Conservation (phyloP, 2,329 filamentous ascomycete genomes). For the Ceratocystis huliohia region DNA sequence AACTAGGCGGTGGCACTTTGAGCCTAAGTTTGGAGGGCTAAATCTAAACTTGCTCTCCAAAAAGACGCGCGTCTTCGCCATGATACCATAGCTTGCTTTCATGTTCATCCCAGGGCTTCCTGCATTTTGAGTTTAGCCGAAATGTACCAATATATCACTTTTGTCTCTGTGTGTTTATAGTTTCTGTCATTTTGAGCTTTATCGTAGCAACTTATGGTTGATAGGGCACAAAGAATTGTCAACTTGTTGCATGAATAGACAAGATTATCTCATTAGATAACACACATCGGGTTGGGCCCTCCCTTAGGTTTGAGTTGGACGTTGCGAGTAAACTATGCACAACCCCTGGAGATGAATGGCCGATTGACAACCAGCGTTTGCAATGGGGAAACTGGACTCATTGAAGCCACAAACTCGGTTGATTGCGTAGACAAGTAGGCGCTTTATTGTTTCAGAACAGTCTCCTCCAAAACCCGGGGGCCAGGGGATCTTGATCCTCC, state of each 20-base stretch:
- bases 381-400: neutral
- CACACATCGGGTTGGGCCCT: neutral
- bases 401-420: neutral
- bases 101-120: neutral
- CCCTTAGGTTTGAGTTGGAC: neutral
- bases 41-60: neutral
- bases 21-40: neutral
- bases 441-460: slow-evolving; percentile 6
- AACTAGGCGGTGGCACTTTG: no score
- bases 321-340: neutral
- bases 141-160: neutral
- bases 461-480: neutral
- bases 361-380: neutral
- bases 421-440: neutral
- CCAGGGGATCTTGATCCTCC: neutral
- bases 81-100: neutral
- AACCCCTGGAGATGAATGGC: neutral
- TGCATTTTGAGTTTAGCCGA: neutral
- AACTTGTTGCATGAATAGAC: no score
- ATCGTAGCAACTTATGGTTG: no score
- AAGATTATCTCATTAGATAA: neutral
- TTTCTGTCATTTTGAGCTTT: no score
- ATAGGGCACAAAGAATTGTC: neutral
- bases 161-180: no score
- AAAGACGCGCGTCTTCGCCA: slow-evolving; percentile 8